Base-by-base conservation (phyloP, 352 stramenopile genomes). In the Phytopythium chamaehyphon region DNA sequence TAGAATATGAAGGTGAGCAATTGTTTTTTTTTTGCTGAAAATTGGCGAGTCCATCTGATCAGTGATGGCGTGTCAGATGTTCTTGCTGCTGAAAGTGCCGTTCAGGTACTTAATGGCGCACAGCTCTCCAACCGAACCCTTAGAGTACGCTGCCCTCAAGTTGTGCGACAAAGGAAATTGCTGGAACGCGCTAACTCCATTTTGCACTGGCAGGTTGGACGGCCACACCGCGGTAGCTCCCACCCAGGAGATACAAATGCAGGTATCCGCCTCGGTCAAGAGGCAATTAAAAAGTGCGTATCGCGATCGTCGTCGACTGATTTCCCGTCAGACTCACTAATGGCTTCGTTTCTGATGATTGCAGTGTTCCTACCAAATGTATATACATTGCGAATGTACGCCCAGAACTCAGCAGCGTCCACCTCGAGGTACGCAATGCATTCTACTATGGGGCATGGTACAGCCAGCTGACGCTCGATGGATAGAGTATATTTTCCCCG, bases 401-500 rank as follows among this genome's bases (percentile, higher is more conserved):
- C 11, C 55, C 76, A 18, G 81, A 91, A 55, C 74, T 91, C 21
- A 89, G 81, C 55, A 88, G 76, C 44, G 66, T 83, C 53, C 81
- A 91, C 54, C 61, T 89, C 40, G 72, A 91, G 78, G 78, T 87
- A 39, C 12, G 7, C 3, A 15, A 1, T 18, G 7, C 43, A 8
- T 24, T 56, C 3, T 45, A 22, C 2, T 40, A 5, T 22, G 21
- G 19, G 15, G 35, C 3, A 7, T 28, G 10, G 0, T 40, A 28
- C 44, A 40, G 15, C 26, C n/a, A 56, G 22, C 57, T 21, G 5
- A 15, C 39, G 23, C 10, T 44, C 10, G 28, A 18, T 9, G 12
- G n/a, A 24, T 31, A 89, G 78, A 91, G 81, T 47, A 89, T 91
- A 51, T 88, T 91, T 37, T 83, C 81, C 39, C 81, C 81, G 12